phyloP scores from a whole-genome alignment of 371 early-diverging fungal genomes.

The Mucor lusitanicus region DNA sequence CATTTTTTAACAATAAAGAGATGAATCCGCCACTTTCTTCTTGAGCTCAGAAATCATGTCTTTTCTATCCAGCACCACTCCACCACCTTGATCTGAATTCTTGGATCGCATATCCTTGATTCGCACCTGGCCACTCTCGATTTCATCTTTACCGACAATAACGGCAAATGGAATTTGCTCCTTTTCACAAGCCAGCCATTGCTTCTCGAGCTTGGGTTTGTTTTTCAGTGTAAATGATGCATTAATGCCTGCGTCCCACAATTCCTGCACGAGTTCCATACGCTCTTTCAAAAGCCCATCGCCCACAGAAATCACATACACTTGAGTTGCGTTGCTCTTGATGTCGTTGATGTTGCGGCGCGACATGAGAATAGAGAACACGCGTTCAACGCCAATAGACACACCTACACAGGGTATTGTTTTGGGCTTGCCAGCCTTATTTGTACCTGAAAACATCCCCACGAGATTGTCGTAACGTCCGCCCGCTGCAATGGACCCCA shows the following conservation, averaged over 20 bases:
- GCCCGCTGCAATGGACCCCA: slow-evolving; percentile 98
- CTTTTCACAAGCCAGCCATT: slow-evolving; percentile 82
- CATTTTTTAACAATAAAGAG: background rate
- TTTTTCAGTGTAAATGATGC: slow-evolving; percentile 83
- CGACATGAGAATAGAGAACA: slow-evolving; percentile 88
- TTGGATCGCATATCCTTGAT: slow-evolving; percentile 85
- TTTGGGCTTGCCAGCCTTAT: slow-evolving; percentile 64
- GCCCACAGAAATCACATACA: slow-evolving; percentile 85
- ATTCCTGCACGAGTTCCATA: slow-evolving; percentile 80
- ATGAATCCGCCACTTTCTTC: slow-evolving; percentile 4
- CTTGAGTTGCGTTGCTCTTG: slow-evolving; percentile 81
- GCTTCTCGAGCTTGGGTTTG: slow-evolving; percentile 83
- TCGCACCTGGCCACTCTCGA: slow-evolving; percentile 74
- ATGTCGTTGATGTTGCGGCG: slow-evolving; percentile 55
- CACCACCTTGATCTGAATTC: slow-evolving; percentile 59
- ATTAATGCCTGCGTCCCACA: slow-evolving; percentile 90
- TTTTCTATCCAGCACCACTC: slow-evolving; percentile 50
- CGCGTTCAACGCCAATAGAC: slow-evolving; percentile 96
- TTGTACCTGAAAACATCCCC: slow-evolving; percentile 83
- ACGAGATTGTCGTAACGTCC: slow-evolving; percentile 99
- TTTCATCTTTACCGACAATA: slow-evolving; percentile 85
- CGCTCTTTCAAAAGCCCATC: slow-evolving; percentile 89
- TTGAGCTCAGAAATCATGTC: slow-evolving; percentile 71
- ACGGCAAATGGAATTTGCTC: slow-evolving; percentile 89
- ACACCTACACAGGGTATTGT: slow-evolving; percentile 98